Percentiles rank a stretch among this genome's conserved stretches.
These are phyloP conservation scores for Lasiosphaeria miniovina DNA, from an alignment of 495 filamentous ascomycete species.

Conservation along the genomic window DNA sequence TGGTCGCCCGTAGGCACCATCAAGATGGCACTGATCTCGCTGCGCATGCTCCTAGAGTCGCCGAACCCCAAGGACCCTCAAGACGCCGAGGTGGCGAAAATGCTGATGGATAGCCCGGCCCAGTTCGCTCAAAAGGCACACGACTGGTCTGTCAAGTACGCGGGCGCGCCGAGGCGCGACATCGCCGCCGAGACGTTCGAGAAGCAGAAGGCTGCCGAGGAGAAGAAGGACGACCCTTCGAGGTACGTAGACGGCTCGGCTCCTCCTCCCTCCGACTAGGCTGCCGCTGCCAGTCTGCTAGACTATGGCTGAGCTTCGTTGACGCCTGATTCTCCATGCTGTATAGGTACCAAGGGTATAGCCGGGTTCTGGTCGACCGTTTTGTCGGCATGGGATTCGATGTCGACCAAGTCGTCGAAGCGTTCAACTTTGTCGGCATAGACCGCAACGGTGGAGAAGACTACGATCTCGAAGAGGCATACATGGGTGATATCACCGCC, in stretches of 20 bases:
- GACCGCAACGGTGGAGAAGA: slow-evolving; percentile 72
- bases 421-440: slow-evolving; percentile 79
- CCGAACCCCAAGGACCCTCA: slow-evolving; percentile 97
- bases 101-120: slow-evolving; percentile 76
- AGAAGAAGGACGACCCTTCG: slow-evolving; percentile 34
- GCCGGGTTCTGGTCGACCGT: slow-evolving; percentile 78
- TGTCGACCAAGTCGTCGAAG: slow-evolving; percentile 79
- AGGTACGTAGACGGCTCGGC: slow-evolving; percentile 27
- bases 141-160: slow-evolving; percentile 85
- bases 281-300: too few species aligned
- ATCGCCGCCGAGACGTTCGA: slow-evolving; percentile 16
- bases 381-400: slow-evolving; percentile 95
- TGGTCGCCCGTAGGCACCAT: slow-evolving; percentile 97
- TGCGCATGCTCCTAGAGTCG: slow-evolving; percentile 88
- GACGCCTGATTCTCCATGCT: background rate
- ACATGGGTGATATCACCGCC: slow-evolving; percentile 86
- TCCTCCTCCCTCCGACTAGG: background rate
- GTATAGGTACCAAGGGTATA: slow-evolving; percentile 82
- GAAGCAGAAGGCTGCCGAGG: slow-evolving; percentile 6
- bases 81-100: slow-evolving; percentile 90
- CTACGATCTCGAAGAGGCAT: slow-evolving; percentile 79
- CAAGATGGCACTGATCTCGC: slow-evolving; percentile 87
- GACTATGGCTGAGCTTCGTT: background rate
- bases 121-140: slow-evolving; percentile 80
- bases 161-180: slow-evolving; percentile 64